Evolutionary conservation across 768 basidiomycete species (phyloP), one percentile per base, ranked within the genome.

Genomic region (Pluteus cervinus): DNA sequence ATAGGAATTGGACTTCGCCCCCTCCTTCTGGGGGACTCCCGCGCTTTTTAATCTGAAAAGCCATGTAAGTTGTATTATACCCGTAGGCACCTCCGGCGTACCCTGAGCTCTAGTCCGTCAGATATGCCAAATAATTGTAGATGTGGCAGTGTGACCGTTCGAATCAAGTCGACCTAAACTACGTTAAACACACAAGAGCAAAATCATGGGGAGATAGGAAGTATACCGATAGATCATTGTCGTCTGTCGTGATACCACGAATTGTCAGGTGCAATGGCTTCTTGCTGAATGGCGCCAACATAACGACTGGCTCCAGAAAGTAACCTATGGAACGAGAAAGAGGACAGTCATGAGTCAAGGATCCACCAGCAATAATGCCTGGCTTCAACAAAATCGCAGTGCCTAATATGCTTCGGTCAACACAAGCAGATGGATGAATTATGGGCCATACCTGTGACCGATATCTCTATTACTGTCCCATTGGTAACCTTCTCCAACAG

Each of bases 401-500:
- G 69, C 93, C 91, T 92, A n/a, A 7, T 28, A 22, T 36, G 16
- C 20, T 28, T 21, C 20, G 26, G 14, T 21, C 8, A 23, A n/a
- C 18, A 11, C 15, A 8, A 29, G 5, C 25, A 26, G 16, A 17
- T 29, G 14, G 25, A 37, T 14, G 34, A 37, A 11, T 22, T 8
- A 37, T 22, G n/a, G 32, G 33, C 34, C 75, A 38, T 46, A 85
- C 92, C 94, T 15, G 96, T 98, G 5, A 93, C 83, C 2, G 91
- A 94, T 36, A 99, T 98, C 57, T 98, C 96, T 43, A 98, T 86
- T 20, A 88, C 63, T 4, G 88, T 88, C 2, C 94, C 96, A 69
- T 98, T 97, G 3, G 91, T 93, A 3, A 87, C 66, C 49, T 88
- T 90, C 56, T 97, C 93, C 23, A 97, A 51, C 11, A 98, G 62